A percentile compares a stretch with the other conserved stretches of the same genome.
phyloP scores from a whole-genome alignment of 331 rosid genomes.

The Prunus yedoensis region DNA sequence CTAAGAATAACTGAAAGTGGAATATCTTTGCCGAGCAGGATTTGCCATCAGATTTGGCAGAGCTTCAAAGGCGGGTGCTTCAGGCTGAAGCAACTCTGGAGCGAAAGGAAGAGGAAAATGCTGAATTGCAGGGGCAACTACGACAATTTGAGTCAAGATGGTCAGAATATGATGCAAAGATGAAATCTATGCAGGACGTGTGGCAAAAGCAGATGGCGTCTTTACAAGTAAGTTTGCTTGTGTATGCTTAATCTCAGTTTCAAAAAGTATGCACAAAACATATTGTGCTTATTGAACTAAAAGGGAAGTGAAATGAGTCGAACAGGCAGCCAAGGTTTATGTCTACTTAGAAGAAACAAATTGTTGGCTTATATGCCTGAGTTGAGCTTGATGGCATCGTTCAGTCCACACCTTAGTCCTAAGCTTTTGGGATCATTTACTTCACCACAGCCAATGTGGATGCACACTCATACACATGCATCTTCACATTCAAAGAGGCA shows the following conservation, averaged over 20 bases:
- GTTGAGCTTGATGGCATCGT: not conserved
- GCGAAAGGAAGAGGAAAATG: slow-evolving; percentile 89
- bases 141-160: slow-evolving; percentile 71
- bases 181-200: slow-evolving; percentile 92
- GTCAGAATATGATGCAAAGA: slow-evolving; percentile 83
- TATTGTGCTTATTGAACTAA: not conserved
- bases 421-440: slow-evolving; percentile 1
- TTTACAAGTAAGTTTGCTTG: slow-evolving; percentile 74
- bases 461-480: not conserved
- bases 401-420: not conserved
- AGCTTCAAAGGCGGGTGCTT: slow-evolving; percentile 67
- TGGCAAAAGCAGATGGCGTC: slow-evolving; percentile 97
- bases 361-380: not conserved
- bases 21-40: slow-evolving; percentile 38
- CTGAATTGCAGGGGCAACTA: slow-evolving; percentile 69
- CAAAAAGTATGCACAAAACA: not conserved
- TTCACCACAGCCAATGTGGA: not conserved
- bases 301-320: not conserved
- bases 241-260: slow-evolving; percentile 14
- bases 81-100: slow-evolving; percentile 73
- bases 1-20: not conserved
- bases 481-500: not conserved
- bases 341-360: slow-evolving; percentile 2
- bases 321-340: not conserved
- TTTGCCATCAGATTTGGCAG: slow-evolving; percentile 52